A percentile compares a stretch with the other conserved stretches of the same genome.
phyloP scores from a whole-genome alignment of 139 green algal genomes.

The Microglena sp. region DNA sequence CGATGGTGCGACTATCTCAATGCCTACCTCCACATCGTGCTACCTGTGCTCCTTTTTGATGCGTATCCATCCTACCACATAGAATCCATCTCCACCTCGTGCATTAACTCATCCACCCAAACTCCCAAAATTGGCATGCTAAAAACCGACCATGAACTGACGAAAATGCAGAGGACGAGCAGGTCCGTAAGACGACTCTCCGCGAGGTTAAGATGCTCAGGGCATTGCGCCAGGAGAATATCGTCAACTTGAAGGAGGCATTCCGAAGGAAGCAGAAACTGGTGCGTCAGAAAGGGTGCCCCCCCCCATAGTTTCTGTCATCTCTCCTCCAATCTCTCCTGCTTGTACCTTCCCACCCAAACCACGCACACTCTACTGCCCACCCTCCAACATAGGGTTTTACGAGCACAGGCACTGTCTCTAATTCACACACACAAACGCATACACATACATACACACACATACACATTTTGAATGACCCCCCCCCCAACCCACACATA shows the following conservation, averaged over 20 bases:
- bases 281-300: conserved; percentile 26
- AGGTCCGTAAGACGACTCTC: conserved; percentile 75
- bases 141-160: too few species aligned
- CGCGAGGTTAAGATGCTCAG: conserved; percentile 80
- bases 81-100: background rate
- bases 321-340: background rate
- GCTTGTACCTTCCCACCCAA: too few species aligned
- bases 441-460: too few species aligned
- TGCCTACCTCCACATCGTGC: too few species aligned
- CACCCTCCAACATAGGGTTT: too few species aligned
- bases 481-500: too few species aligned
- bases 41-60: too few species aligned
- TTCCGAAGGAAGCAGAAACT: conserved; percentile 74
- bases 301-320: background rate
- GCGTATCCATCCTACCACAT: too few species aligned
- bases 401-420: too few species aligned
- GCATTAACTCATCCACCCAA: background rate
- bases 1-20: conserved; percentile 55
- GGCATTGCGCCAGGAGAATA: conserved; percentile 65
- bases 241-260: conserved; percentile 81
- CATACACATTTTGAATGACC: too few species aligned
- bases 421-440: too few species aligned
- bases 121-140: background rate
- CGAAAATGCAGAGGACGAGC: conserved; percentile 65
- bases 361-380: too few species aligned